Percentiles rank a stretch among this genome's conserved stretches.
phyloP scores from a whole-genome alignment of 805 yeast species.

The Vanderwaltozyma verrucispora region DNA sequence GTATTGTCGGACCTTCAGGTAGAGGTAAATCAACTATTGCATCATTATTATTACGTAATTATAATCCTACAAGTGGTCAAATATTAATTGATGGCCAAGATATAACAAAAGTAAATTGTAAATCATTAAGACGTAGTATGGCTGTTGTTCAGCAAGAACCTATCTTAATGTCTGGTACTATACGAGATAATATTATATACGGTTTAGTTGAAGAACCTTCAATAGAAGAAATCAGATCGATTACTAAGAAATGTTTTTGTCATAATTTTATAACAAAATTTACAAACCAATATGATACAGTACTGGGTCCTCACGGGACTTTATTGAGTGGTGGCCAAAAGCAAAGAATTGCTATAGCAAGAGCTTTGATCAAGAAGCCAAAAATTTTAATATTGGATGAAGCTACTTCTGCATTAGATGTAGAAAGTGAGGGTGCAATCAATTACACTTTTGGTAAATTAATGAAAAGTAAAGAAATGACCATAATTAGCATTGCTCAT shows the following conservation, averaged over 20 bases:
- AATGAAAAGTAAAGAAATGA: conserved; percentile 47
- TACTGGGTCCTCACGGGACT: conserved; percentile 55
- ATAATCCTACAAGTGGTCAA: conserved; percentile 37
- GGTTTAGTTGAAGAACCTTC: conserved; percentile 60
- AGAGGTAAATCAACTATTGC: conserved; percentile 82
- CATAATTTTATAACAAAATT: conserved; percentile 48
- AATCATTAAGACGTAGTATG: conserved; percentile 44
- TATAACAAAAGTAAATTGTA: conserved; percentile 38
- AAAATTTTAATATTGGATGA: conserved; percentile 72
- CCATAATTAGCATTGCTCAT: conserved; percentile 89
- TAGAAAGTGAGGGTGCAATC: conserved; percentile 62
- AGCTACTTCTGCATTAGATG: conserved; percentile 82
- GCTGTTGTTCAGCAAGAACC: conserved; percentile 77
- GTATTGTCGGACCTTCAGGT: conserved; percentile 82
- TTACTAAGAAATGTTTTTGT: conserved; percentile 45
- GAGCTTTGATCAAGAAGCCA: conserved; percentile 72
- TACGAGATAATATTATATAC: conserved; percentile 66
- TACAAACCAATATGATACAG: conserved; percentile 56
- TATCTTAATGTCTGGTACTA: conserved; percentile 66
- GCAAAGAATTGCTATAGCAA: conserved; percentile 78
- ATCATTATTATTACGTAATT: conserved; percentile 46
- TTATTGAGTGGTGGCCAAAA: conserved; percentile 87
- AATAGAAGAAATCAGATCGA: conserved; percentile 36
- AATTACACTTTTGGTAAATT: conserved; percentile 64
- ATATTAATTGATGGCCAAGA: conserved; percentile 44